Conservation (phyloP, 129 eudicot genomes). For the Chrysanthemum lavandulifolium region DNA sequence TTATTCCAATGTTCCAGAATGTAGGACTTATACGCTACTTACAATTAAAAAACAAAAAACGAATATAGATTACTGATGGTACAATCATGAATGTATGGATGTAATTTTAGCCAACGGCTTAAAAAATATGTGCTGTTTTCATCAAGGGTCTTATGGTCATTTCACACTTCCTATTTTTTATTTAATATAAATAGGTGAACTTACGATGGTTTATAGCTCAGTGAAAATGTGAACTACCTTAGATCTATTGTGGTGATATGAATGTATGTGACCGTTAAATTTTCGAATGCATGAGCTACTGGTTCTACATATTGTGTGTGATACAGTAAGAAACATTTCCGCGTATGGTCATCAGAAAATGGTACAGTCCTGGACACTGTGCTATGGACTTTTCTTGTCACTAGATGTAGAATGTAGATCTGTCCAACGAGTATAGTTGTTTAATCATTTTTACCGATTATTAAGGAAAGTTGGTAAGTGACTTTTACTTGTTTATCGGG, state of each 20-base stretch:
- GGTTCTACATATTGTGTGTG: neutral
- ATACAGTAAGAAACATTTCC: neutral
- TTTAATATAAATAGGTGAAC: no score
- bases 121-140: no score
- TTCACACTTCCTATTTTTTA: no score
- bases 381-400: neutral
- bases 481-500: neutral
- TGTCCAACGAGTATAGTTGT: neutral
- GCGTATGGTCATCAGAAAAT: neutral
- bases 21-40: no score
- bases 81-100: no score
- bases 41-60: no score
- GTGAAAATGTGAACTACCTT: no score
- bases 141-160: no score
- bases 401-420: neutral
- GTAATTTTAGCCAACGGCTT: no score
- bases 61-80: no score
- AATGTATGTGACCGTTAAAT: neutral
- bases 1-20: no score
- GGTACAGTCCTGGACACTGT: neutral
- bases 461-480: neutral
- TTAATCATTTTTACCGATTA: neutral
- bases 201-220: no score
- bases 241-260: neutral
- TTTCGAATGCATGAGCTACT: neutral